Base-by-base conservation (phyloP, 2,329 filamentous ascomycete genomes). In the Fusarium penzigii region DNA sequence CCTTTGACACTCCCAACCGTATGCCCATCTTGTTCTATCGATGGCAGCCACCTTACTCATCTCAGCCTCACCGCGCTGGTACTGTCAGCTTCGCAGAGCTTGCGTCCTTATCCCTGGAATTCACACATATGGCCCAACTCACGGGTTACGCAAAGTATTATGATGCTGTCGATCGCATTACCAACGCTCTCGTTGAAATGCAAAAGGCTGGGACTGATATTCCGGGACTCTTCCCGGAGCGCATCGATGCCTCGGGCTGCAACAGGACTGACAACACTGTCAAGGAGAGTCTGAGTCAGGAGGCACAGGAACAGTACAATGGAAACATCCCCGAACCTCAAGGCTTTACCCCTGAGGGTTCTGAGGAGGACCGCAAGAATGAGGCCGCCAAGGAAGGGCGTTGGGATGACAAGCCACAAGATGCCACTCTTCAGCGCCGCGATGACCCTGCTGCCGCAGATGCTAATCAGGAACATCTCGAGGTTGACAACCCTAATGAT, bases 1-100 rank as follows among this genome's bases (percentile, higher is more conserved):
- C 88, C 5, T 96, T 96, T 64, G 91, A 96, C 71, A 97, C 93
- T 1, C 92, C 92, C 1, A 97, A 97, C 70, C 85, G 91, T 62
- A 95, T 97, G 90, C 92, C 93, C 3, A 74, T 90, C 6, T 80
- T 91, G 6, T 92, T 87, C 71, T 95, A 93, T 72, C 76, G 80
- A 56, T 96, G 89, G 90, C 82, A 83, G 62, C 89, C 87, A 59
- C 73, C 80, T 14, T 84, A 78, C 62, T 80, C 82, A 10, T 83
- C 81, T 4, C 80, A 86, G 58, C 82, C 85, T 7, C 87, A 85
- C 61, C 79, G 81, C 20, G 89, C 89, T 1, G 74, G 77, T 52
- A 72, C 67, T 44, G 81, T 82, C n/a, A 75, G 80, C 62, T 71
- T 86, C 32, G 84, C 84, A n/a, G 90, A 94, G 70, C 70, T 94